These are phyloP conservation scores for Populus trichocarpa DNA, from an alignment of 441 rosid genomes.

Conservation along the genomic window DNA sequence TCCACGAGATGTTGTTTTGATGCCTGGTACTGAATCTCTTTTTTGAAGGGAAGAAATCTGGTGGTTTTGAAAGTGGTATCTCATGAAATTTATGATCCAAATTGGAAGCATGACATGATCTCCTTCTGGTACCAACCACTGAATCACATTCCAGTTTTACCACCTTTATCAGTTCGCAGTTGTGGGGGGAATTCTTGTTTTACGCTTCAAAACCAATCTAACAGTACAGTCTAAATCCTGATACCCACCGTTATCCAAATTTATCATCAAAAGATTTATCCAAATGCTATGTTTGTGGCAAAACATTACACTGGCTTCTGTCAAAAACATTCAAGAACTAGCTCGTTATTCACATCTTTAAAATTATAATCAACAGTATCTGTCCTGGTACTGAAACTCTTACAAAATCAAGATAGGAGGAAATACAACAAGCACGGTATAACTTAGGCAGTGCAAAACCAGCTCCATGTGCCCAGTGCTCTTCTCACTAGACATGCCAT, in stretches of 20 bases:
- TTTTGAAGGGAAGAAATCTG: neutral
- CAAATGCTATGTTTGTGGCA: neutral
- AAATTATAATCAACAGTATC: constrained; percentile 9
- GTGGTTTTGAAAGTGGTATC: neutral
- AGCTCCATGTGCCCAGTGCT: constrained; percentile 15
- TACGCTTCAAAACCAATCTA: neutral
- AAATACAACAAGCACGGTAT: constrained; percentile 14
- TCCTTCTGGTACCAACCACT: neutral
- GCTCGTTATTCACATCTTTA: constrained; percentile 15
- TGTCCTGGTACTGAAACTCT: constrained; percentile 15
- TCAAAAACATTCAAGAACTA: neutral
- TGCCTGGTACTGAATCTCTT: neutral
- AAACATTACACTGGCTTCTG: constrained; percentile 4
- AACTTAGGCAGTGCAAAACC: constrained; percentile 14
- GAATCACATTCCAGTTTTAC: neutral
- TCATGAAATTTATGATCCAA: neutral
- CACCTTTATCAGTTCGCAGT: neutral
- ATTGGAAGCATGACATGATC: neutral
- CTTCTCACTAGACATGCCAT: constrained; percentile 9
- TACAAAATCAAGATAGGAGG: constrained; percentile 16
- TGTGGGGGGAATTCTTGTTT: neutral
- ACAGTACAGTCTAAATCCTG: neutral
- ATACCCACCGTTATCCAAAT: neutral
- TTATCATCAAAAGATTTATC: neutral
- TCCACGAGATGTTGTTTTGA: neutral